These are phyloP conservation scores for Colletotrichum shisoi DNA, from an alignment of 2,329 filamentous ascomycete species.

Conservation along the genomic window DNA sequence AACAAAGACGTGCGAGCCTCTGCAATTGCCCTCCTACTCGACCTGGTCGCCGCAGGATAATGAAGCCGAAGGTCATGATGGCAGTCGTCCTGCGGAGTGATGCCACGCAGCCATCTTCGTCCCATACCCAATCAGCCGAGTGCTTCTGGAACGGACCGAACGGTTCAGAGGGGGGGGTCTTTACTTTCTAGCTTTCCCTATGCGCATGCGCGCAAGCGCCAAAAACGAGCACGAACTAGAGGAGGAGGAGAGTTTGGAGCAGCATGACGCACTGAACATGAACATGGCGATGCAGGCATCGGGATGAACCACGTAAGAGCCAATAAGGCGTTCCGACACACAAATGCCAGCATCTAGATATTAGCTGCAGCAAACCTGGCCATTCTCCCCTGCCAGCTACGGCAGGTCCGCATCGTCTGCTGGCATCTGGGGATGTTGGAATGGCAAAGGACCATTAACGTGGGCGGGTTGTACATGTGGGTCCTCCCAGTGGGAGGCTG, in stretches of 20 bases:
- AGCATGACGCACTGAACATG: constrained; percentile 18
- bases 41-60: background rate
- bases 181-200: background rate
- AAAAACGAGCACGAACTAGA: constrained; percentile 2
- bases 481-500: constrained; percentile 39
- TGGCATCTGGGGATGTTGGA: constrained; percentile 17
- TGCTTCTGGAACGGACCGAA: background rate
- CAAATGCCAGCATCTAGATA: constrained; percentile 5
- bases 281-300: constrained; percentile 10
- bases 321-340: background rate
- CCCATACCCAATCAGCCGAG: constrained; percentile 12
- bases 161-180: background rate
- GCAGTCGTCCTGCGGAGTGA: background rate
- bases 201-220: background rate
- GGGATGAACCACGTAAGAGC: background rate
- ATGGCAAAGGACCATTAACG: constrained; percentile 38
- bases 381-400: constrained; percentile 19
- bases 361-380: constrained; percentile 21
- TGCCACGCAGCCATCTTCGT: constrained; percentile 13
- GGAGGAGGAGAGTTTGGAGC: constrained; percentile 18
- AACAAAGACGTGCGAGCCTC: background rate
- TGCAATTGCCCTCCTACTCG: constrained; percentile 1
- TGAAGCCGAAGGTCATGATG: background rate
- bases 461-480: constrained; percentile 40
- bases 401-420: constrained; percentile 20